A percentile compares a stretch with the other conserved stretches of the same genome.
Conservation (phyloP, 495 filamentous ascomycete species). For the Penicillium coffeae region DNA sequence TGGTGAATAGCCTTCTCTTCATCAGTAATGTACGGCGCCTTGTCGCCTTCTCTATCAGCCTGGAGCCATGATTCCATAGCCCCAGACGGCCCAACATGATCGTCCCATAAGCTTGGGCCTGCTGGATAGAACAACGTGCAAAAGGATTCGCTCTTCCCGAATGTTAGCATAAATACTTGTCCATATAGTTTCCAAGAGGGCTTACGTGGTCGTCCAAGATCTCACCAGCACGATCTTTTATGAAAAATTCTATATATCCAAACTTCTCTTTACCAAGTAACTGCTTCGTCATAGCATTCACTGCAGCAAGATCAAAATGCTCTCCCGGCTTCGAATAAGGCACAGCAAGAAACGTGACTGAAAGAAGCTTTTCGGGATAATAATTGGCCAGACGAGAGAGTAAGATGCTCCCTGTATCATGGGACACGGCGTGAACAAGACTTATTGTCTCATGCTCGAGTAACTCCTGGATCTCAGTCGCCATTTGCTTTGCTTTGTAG, state of each 20-base stretch:
- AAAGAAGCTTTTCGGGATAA: background rate
- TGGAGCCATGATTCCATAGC: constrained; percentile 22
- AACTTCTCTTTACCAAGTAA: constrained; percentile 26
- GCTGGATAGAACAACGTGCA: constrained; percentile 25
- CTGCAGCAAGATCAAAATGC: constrained; percentile 20
- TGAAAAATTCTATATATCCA: constrained; percentile 28
- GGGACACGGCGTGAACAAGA: background rate
- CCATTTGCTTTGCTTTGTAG: constrained; percentile 25
- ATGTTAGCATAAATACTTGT: no score
- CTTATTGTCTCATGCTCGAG: background rate
- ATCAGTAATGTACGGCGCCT: constrained; percentile 20
- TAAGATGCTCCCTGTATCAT: background rate
- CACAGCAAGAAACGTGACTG: background rate
- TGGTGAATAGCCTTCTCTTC: constrained; percentile 20
- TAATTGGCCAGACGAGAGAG: background rate
- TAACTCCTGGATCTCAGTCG: background rate
- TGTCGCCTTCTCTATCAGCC: constrained; percentile 10
- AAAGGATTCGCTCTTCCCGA: constrained; percentile 24
- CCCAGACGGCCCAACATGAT: constrained; percentile 19
- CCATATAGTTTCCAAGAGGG: background rate
- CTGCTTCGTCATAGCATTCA: constrained; percentile 19
- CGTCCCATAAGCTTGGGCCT: constrained; percentile 13
- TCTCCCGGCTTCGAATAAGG: background rate
- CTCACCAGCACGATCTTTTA: constrained; percentile 11
- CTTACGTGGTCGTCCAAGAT: constrained; percentile 21